A percentile compares a stretch with the other conserved stretches of the same genome.
Conservation (phyloP, 2,329 filamentous ascomycete genomes). For the Ambrosiella cleistominuta region DNA sequence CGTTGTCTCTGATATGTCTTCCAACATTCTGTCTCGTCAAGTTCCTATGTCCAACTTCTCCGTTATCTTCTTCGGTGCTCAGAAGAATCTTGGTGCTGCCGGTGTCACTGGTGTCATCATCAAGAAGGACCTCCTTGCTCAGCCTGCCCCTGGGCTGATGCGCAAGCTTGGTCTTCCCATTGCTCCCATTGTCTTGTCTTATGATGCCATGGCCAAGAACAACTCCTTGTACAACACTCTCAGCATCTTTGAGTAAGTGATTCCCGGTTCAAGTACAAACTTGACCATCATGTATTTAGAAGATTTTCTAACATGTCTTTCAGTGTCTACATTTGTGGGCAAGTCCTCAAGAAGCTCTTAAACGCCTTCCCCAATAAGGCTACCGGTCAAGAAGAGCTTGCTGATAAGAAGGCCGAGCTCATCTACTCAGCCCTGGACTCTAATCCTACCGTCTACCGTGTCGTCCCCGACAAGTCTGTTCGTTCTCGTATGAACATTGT, state of each 20-base stretch:
- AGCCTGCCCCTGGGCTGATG: constrained; percentile 52
- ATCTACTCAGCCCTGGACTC: constrained; percentile 67
- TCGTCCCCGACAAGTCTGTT: constrained; percentile 58
- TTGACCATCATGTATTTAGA: neutral
- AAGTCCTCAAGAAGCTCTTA: constrained; percentile 65
- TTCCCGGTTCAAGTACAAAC: neutral
- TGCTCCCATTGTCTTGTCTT: constrained; percentile 64
- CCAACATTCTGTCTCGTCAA: constrained; percentile 72
- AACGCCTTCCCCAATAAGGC: constrained; percentile 49
- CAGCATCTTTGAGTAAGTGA: constrained; percentile 63
- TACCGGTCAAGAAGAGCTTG: constrained; percentile 55
- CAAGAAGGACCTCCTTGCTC: constrained; percentile 61
- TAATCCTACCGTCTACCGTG: constrained; percentile 51
- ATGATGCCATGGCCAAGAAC: constrained; percentile 74
- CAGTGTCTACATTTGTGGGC: constrained; percentile 75
- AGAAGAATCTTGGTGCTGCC: constrained; percentile 81
- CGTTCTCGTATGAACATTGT: constrained; percentile 92
- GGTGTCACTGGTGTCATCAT: constrained; percentile 78
- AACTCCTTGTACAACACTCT: constrained; percentile 93
- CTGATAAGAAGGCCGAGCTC: constrained; percentile 54
- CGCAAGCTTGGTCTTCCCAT: constrained; percentile 60
- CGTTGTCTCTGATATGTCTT: constrained; percentile 84
- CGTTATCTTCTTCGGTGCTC: constrained; percentile 77
- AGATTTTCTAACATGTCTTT: constrained; percentile 6
- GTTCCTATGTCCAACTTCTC: constrained; percentile 67